Evolutionary conservation across 140 eudicot species (phyloP), one percentile per base, ranked within the genome.

Genomic region (Stevia rebaudiana): DNA sequence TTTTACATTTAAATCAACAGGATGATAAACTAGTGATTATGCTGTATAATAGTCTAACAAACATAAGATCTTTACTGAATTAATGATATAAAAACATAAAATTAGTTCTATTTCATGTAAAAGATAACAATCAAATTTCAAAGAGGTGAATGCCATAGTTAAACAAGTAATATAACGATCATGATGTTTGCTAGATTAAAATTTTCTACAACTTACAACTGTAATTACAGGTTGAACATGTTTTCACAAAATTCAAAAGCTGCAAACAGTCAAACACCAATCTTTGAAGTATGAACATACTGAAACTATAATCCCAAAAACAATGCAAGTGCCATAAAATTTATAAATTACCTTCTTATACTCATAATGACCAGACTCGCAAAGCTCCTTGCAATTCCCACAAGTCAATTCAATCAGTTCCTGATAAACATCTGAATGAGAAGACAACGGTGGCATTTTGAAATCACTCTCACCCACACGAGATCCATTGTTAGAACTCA

Each of bases 391-490:
- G 65, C 99, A 92, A 74, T 70, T 83, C 61, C 84, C 92, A 68
- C 99, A 92, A 1, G 67, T 61, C 74, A 79, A 23, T 63, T 63
- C 60, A 21, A 68, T 48, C 77, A 74, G 73, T 31, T 82, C 94
- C 75, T 66, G 78, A 25, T 69, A 88, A 55, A 82, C 82, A 78
- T 88, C 96, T 8, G 78, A 57, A 80, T 81, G 84, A 17, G 99
- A 92, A 42, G 95, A 79, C 82, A 88, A 55, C 1, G 87, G 90
- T 12, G 88, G 85, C 94, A 79, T 70, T 31, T 77, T 79, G 11
- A 80, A 68, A 30, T 86, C 95, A 65, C 56, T 61, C 18, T 63
- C 87, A 23, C 40, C 69, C 55, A 36, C 31, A 15, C 9, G 25
- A 16, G 41, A 30, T 8, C 73, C 82, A 25, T 74, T 79, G 16